phyloP scores from a whole-genome alignment of 2,329 filamentous ascomycete genomes.

The Rutstroemia sp. region DNA sequence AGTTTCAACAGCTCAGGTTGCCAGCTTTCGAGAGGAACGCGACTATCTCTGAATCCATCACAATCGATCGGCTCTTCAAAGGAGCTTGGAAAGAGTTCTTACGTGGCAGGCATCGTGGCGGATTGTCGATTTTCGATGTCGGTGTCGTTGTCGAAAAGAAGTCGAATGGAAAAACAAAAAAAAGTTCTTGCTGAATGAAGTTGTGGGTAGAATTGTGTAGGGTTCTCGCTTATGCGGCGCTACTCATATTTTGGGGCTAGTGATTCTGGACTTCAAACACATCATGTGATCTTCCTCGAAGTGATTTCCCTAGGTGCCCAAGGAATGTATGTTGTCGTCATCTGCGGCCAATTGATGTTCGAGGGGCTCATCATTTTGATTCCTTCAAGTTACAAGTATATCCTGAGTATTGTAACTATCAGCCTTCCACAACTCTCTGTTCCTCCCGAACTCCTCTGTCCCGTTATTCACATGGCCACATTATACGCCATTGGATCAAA shows the following conservation, averaged over 20 bases:
- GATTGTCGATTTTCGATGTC: slow-evolving; percentile 33
- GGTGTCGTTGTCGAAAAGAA: slow-evolving; percentile 17
- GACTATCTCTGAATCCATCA: slow-evolving; percentile 50
- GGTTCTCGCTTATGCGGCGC: neutral
- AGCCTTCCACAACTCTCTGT: neutral
- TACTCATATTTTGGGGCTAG: neutral
- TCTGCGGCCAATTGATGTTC: no score
- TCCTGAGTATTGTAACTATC: no score
- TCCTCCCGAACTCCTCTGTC: no score
- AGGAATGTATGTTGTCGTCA: no score
- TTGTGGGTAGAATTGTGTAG: slow-evolving; percentile 7
- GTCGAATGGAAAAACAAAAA: neutral
- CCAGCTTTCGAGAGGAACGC: slow-evolving; percentile 70
- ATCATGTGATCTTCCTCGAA: neutral
- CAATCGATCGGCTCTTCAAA: slow-evolving; percentile 23
- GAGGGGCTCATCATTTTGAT: no score
- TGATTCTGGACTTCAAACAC: neutral
- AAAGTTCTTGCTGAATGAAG: neutral
- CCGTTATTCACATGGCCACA: slow-evolving; percentile 35
- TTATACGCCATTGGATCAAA: slow-evolving; percentile 71
- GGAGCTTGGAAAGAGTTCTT: slow-evolving; percentile 17
- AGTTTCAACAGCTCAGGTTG: slow-evolving; percentile 22
- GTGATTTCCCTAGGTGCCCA: no score
- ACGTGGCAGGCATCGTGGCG: slow-evolving; percentile 47
- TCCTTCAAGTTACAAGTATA: no score